A percentile compares a stretch with the other conserved stretches of the same genome.
Conservation (phyloP, 805 yeast genomes). For the Yarrowia porcina region DNA sequence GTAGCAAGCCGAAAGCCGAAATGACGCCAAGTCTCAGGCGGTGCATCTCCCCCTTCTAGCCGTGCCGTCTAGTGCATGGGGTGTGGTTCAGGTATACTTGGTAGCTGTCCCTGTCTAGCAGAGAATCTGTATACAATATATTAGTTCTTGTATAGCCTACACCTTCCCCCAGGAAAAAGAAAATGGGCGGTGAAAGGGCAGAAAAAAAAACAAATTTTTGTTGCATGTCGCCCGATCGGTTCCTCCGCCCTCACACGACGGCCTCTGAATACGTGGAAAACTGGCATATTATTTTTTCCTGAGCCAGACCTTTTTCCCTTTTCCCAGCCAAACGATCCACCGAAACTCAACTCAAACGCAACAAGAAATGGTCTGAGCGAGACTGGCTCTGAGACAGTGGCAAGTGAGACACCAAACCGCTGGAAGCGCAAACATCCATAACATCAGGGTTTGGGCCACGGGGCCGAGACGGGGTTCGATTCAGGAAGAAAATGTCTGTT, state of each 20-base stretch:
- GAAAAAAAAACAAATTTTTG: no score
- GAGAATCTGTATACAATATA: no score
- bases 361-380: background rate
- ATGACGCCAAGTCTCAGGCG: background rate
- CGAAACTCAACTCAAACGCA: conserved; percentile 13
- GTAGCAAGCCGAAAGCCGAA: background rate
- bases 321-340: background rate
- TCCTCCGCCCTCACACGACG: no score
- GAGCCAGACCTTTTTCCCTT: no score
- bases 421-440: background rate
- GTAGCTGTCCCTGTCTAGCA: background rate
- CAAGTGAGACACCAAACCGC: background rate
- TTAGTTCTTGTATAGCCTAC: no score
- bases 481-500: no score
- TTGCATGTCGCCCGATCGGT: no score
- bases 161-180: no score
- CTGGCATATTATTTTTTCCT: background rate
- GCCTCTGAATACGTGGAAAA: background rate
- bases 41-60: conserved; percentile 9
- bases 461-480: background rate
- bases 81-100: background rate
- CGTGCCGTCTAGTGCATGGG: conserved; percentile 1
- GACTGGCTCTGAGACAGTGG: background rate
- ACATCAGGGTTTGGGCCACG: background rate
- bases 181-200: no score